Evolutionary conservation across 805 yeast genomes (phyloP).

Genomic region (Saccharomycopsis fermentans): DNA sequence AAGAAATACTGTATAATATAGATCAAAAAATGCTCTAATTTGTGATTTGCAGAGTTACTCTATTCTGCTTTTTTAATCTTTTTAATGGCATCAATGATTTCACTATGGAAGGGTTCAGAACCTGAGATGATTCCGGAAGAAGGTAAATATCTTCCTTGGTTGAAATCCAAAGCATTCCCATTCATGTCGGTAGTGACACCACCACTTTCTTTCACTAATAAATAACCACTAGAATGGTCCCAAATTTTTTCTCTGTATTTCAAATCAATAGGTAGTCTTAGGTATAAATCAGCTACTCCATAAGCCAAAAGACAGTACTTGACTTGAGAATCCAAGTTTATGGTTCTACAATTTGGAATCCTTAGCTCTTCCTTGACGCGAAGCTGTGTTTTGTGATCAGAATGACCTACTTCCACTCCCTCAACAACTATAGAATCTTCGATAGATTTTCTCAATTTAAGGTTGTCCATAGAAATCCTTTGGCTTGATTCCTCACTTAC

Average conservation of each 20-base stretch:
- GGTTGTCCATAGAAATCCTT: slow-evolving; percentile 30
- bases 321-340: slow-evolving; percentile 90
- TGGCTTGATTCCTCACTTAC: not conserved
- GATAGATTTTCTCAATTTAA: slow-evolving; percentile 33
- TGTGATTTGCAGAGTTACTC: no score
- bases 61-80: not conserved
- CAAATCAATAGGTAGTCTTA: slow-evolving; percentile 73
- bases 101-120: slow-evolving; percentile 24
- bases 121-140: slow-evolving; percentile 95
- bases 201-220: slow-evolving; percentile 81
- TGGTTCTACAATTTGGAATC: slow-evolving; percentile 49
- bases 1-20: no score
- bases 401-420: slow-evolving; percentile 93
- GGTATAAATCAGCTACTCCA: slow-evolving; percentile 87
- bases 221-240: slow-evolving; percentile 97
- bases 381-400: slow-evolving; percentile 80
- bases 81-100: slow-evolving; percentile 25
- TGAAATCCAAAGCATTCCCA: slow-evolving; percentile 69
- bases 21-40: not conserved
- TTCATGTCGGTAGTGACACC: slow-evolving; percentile 81
- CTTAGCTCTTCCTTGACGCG: slow-evolving; percentile 55
- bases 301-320: slow-evolving; percentile 85
- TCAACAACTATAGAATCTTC: slow-evolving; percentile 63
- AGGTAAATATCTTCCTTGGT: slow-evolving; percentile 66
- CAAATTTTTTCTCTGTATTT: slow-evolving; percentile 87